Base-by-base conservation (phyloP, 2,329 filamentous ascomycete species). In the Colletotrichum paranaense region DNA sequence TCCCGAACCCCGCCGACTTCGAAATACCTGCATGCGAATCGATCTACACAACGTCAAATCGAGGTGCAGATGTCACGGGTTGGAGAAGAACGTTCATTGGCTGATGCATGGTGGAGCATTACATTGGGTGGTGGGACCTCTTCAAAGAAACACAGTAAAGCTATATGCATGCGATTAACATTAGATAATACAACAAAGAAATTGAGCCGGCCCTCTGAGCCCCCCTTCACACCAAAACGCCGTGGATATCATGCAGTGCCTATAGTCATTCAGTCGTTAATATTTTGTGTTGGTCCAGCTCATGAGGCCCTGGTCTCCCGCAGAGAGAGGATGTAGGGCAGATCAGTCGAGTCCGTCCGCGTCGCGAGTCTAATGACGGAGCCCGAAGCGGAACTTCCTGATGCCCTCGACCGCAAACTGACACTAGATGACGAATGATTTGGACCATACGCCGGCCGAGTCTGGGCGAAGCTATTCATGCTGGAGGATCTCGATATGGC, bases 311-410 rank as follows among this genome's bases (percentile, higher is more conserved):
- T 32, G 24, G 75, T 74, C 38, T 76, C 74, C 53, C 65, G 58
- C 55, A 74, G 42, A n/a, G 67, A 75, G 22, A 83, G 59, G 11
- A 83, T 80, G 71, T 82, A 83, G 12, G 83, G 82, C 71, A 85
- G 49, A 12, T 78, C 79, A 14, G 79, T 78, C 9, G 75, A 71
- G 63, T 83, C 82, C 5, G 78, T 75, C 19, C 79, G 75, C 30
- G 81, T 85, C 14, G 87, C 83, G 35, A 89, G 80, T 8, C 88
- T 84, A 56, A 89, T 88, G 5, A 89, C 86, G 6, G 85, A 87
- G 12, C 81, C 83, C 35, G 71, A 73, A 22, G 62, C 49, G 2
- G 82, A 82, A 65, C 79, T 81, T 28, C 77, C 80, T 14, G 84
- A 84, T 5, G 77, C 78, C 26, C 78, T 79, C 30, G 84, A 84